Evolutionary conservation across 371 early-diverging fungal species (phyloP).

Genomic region (Mucor sp.): DNA sequence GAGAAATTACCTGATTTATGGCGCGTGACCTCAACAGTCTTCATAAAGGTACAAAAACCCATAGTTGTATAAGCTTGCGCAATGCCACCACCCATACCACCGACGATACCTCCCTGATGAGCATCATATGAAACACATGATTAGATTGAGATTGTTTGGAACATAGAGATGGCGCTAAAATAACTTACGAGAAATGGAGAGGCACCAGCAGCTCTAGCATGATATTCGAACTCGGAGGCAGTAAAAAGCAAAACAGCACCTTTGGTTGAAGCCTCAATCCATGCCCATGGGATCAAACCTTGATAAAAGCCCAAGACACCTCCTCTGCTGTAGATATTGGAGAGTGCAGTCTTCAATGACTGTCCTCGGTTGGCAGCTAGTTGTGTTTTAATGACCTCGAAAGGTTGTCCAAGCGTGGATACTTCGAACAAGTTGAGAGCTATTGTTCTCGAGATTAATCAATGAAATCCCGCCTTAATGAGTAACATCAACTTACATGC

Average conservation of each 20-base stretch:
- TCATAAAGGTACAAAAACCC: slow-evolving; percentile 99
- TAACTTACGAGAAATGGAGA: slow-evolving; percentile 56
- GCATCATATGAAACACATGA: neutral
- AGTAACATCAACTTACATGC: slow-evolving; percentile 46
- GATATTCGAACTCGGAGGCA: slow-evolving; percentile 91
- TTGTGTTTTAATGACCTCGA: slow-evolving; percentile 90
- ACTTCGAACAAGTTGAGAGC: slow-evolving; percentile 82
- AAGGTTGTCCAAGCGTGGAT: slow-evolving; percentile 88
- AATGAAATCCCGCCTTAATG: neutral
- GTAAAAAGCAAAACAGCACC: slow-evolving; percentile 95
- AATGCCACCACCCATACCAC: slow-evolving; percentile 92
- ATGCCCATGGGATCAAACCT: slow-evolving; percentile 86
- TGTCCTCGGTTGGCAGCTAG: slow-evolving; percentile 86
- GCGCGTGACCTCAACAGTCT: slow-evolving; percentile 97
- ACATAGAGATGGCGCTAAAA: neutral
- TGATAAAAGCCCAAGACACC: slow-evolving; percentile 84
- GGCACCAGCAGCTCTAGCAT: slow-evolving; percentile 55
- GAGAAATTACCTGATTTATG: slow-evolving; percentile 71
- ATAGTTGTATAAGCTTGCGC: slow-evolving; percentile 96
- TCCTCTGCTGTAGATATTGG: slow-evolving; percentile 75
- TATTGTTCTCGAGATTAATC: slow-evolving; percentile 6
- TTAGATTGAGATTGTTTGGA: neutral
- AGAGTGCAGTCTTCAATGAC: slow-evolving; percentile 61
- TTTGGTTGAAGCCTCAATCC: slow-evolving; percentile 92
- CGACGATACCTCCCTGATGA: slow-evolving; percentile 77